These are phyloP conservation scores for Geoglossum cookeanum DNA, from an alignment of 2,329 filamentous ascomycete genomes.

Conservation along the genomic window DNA sequence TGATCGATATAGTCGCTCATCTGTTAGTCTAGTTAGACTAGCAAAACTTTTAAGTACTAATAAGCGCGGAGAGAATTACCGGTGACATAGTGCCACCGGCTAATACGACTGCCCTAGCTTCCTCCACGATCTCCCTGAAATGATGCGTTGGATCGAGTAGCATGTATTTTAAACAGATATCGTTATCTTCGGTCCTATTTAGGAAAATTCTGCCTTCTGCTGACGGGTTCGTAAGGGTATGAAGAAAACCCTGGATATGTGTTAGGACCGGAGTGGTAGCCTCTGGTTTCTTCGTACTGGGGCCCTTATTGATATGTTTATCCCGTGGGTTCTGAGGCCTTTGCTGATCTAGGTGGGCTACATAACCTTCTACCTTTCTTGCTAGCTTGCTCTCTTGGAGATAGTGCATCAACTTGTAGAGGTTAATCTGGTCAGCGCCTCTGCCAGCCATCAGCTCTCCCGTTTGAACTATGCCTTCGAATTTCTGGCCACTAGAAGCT, in stretches of 20 bases:
- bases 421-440: conserved; percentile 85
- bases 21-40: conserved; percentile 13
- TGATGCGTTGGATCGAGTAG: conserved; percentile 81
- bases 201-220: conserved; percentile 43
- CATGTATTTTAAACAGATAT: conserved; percentile 59
- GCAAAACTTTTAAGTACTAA: conserved; percentile 2
- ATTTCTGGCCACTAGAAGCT: conserved; percentile 19
- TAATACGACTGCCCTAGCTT: conserved; percentile 70
- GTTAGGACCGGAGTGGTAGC: conserved; percentile 31
- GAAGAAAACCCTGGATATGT: conserved; percentile 49
- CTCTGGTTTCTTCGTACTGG: not conserved
- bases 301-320: conserved; percentile 5
- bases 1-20: conserved; percentile 80
- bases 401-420: conserved; percentile 74
- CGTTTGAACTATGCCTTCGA: conserved; percentile 50
- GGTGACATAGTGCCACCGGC: conserved; percentile 97
- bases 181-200: conserved; percentile 24
- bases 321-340: conserved; percentile 17
- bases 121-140: conserved; percentile 71
- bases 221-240: conserved; percentile 72
- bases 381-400: conserved; percentile 83
- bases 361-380: conserved; percentile 85
- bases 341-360: conserved; percentile 38
- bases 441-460: conserved; percentile 61
- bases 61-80: conserved; percentile 17